Evolutionary conservation across 2,329 filamentous ascomycete species (phyloP).

Genomic region (Amesomyces nigricolor): DNA sequence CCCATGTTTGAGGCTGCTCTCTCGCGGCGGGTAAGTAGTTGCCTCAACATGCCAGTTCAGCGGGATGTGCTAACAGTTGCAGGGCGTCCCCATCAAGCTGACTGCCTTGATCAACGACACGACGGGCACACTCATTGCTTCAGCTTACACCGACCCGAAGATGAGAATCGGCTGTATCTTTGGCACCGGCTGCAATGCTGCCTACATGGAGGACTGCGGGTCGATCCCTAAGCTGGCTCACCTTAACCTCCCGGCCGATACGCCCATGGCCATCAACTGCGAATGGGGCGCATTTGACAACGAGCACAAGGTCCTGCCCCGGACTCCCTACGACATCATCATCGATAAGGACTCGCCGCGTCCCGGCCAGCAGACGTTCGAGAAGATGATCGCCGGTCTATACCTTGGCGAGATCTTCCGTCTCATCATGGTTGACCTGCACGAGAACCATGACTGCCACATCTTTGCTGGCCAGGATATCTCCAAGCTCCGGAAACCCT

Average conservation of each 20-base stretch:
- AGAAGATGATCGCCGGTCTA: constrained; percentile 95
- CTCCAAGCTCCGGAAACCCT: constrained; percentile 73
- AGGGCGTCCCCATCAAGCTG: constrained; percentile 88
- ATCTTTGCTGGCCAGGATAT: constrained; percentile 85
- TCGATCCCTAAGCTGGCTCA: constrained; percentile 90
- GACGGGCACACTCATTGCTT: constrained; percentile 93
- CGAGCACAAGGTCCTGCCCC: constrained; percentile 79
- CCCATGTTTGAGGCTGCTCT: constrained; percentile 80
- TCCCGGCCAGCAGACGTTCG: constrained; percentile 89
- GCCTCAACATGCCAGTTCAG: no score
- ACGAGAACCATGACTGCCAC: constrained; percentile 67
- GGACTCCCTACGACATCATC: constrained; percentile 76
- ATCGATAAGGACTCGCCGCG: constrained; percentile 90
- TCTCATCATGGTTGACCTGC: constrained; percentile 75
- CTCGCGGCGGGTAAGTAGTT: constrained; percentile 52
- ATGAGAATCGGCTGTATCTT: constrained; percentile 98
- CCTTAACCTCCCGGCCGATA: constrained; percentile 77
- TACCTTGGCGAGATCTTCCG: constrained; percentile 96
- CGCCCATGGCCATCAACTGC: constrained; percentile 93
- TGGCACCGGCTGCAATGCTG: constrained; percentile 95
- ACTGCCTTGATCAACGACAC: constrained; percentile 96
- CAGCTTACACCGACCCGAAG: constrained; percentile 86
- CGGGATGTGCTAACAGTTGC: no score
- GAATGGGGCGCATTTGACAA: constrained; percentile 98
- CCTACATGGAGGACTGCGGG: constrained; percentile 92